Percentiles rank a stretch among this genome's conserved stretches.
phyloP scores from a whole-genome alignment of 1,284 basidiomycete species.

The Tilletia setariae region DNA sequence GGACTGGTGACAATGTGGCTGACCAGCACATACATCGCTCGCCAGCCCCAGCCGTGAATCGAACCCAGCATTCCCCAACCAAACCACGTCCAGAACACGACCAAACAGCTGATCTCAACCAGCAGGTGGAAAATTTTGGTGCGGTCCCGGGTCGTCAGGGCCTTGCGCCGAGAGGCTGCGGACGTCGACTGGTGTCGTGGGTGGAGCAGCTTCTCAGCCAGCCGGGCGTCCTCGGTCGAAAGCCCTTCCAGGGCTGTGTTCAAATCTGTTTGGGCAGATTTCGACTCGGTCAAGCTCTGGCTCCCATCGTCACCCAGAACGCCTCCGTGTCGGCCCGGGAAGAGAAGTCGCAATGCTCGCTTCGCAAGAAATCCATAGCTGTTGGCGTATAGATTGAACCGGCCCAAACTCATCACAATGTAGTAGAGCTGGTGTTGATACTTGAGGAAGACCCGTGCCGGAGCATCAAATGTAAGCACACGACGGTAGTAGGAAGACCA shows the following conservation, averaged over 20 bases:
- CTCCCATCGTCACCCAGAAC: not conserved
- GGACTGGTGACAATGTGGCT: constrained; percentile 78
- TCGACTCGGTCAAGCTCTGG: no score
- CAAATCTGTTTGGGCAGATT: not conserved
- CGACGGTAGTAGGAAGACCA: constrained; percentile 96
- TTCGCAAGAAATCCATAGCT: constrained; percentile 74
- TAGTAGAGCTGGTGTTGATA: constrained; percentile 93
- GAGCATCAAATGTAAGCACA: constrained; percentile 73
- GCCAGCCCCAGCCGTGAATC: constrained; percentile 67
- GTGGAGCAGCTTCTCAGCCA: not conserved
- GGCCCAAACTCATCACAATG: constrained; percentile 80
- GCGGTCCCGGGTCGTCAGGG: not conserved
- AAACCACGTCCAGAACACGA: constrained; percentile 79
- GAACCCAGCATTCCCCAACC: constrained; percentile 61
- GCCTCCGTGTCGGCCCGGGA: constrained; percentile 14
- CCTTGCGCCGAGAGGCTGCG: not conserved
- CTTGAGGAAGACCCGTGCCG: constrained; percentile 67
- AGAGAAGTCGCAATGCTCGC: constrained; percentile 53
- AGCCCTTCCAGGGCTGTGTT: not conserved
- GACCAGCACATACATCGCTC: constrained; percentile 69
- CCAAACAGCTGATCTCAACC: constrained; percentile 67
- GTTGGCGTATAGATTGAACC: constrained; percentile 91
- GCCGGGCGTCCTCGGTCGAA: not conserved
- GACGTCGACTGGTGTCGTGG: no score
- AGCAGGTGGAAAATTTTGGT: constrained; percentile 18